Percentiles rank a stretch among this genome's conserved stretches.
These are phyloP conservation scores for Candida gorgasii DNA, from an alignment of 805 yeast genomes.

Conservation along the genomic window DNA sequence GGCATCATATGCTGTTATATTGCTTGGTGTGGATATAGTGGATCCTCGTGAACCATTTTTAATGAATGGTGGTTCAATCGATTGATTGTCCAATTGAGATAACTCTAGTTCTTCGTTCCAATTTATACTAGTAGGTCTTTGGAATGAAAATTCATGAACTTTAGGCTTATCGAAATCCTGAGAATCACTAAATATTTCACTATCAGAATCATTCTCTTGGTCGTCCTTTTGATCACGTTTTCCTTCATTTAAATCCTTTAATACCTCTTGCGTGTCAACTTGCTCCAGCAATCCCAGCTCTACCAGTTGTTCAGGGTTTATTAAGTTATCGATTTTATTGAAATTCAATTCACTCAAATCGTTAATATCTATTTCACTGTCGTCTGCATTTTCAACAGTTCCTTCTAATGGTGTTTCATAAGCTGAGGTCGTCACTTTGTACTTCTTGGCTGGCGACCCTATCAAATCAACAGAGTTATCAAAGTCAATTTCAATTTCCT, in stretches of 20 bases:
- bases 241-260: neutral
- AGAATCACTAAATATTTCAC: conserved; percentile 3
- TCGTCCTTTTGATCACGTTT: neutral
- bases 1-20: conserved; percentile 38
- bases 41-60: conserved; percentile 14
- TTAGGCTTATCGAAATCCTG: conserved; percentile 9
- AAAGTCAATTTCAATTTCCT: conserved; percentile 22
- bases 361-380: conserved; percentile 29
- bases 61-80: conserved; percentile 11
- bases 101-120: conserved; percentile 42
- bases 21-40: conserved; percentile 33
- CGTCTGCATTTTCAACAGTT: conserved; percentile 14
- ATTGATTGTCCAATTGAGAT: conserved; percentile 11
- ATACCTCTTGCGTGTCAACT: neutral
- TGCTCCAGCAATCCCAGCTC: too few relatives aligned
- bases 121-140: conserved; percentile 39
- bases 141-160: conserved; percentile 33
- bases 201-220: neutral
- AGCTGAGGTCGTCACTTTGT: neutral
- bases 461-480: conserved; percentile 24
- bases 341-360: conserved; percentile 42
- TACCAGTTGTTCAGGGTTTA: conserved; percentile 27
- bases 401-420: conserved; percentile 6
- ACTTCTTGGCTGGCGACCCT: conserved; percentile 20
- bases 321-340: conserved; percentile 36